Percentiles rank a stretch among this genome's conserved stretches.
phyloP scores from a whole-genome alignment of 2,329 filamentous ascomycete genomes.

The Neonectria ditissima region DNA sequence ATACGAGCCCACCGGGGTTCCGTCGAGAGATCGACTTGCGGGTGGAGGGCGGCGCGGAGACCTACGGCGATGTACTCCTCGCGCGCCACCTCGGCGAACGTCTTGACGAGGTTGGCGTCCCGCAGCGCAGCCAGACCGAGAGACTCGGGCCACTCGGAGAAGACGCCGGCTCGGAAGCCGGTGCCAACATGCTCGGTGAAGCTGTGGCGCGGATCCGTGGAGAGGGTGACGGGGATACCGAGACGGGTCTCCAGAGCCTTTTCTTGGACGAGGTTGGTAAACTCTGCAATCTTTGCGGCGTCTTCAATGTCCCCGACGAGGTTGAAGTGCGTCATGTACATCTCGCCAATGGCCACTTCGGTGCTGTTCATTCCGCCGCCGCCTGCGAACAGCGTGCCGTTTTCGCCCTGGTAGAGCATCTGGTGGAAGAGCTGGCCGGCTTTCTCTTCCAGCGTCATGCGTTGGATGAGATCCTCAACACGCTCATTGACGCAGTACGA shows the following conservation, averaged over 20 bases:
- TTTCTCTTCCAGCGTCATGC: conserved; percentile 62
- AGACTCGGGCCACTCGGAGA: conserved; percentile 65
- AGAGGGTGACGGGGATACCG: conserved; percentile 62
- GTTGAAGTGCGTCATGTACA: conserved; percentile 58
- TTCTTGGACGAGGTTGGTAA: conserved; percentile 57
- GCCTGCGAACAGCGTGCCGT: conserved; percentile 38
- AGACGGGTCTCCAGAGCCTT: conserved; percentile 58
- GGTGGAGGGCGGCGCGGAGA: conserved; percentile 60
- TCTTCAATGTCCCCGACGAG: conserved; percentile 57
- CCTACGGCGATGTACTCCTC: conserved; percentile 59
- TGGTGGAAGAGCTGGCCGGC: conserved; percentile 61
- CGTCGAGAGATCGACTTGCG: conserved; percentile 63
- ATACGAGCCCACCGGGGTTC: conserved; percentile 64
- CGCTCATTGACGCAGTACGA: conserved; percentile 57
- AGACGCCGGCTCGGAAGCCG: conserved; percentile 55
- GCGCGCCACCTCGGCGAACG: conserved; percentile 61
- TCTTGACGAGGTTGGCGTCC: conserved; percentile 55
- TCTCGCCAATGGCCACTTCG: conserved; percentile 31
- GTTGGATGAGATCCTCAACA: conserved; percentile 57
- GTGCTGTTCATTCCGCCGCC: conserved; percentile 21
- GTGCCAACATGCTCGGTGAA: conserved; percentile 59
- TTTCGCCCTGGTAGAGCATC: conserved; percentile 45
- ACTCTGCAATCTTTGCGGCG: conserved; percentile 50
- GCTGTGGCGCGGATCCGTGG: conserved; percentile 60
- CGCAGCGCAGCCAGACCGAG: conserved; percentile 63